These are phyloP conservation scores for Pseudozyma thailandica DNA, from an alignment of 1,284 basidiomycete species.

Conservation along the genomic window DNA sequence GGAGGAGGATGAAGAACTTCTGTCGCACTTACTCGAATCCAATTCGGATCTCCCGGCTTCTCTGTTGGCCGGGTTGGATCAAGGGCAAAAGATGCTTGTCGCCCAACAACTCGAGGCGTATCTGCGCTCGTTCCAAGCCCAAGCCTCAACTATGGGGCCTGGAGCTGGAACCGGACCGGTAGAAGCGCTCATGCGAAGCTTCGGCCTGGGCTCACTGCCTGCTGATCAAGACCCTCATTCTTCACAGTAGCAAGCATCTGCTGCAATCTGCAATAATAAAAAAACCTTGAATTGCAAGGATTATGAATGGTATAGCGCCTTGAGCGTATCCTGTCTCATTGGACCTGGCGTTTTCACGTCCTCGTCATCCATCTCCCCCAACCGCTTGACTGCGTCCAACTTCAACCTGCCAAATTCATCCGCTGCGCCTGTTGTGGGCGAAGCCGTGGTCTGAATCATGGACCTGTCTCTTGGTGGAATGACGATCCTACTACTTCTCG, in stretches of 20 bases:
- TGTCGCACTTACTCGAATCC: slow-evolving; percentile 28
- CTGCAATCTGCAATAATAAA: no score
- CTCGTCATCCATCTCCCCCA: slow-evolving; percentile 3
- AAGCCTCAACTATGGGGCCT: slow-evolving; percentile 11
- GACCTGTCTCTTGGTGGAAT: slow-evolving; percentile 36
- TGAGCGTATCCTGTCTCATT: slow-evolving; percentile 27
- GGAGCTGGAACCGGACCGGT: slow-evolving; percentile 25
- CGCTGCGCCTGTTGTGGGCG: not conserved
- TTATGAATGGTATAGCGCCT: not conserved
- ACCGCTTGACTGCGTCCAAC: not conserved
- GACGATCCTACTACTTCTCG: slow-evolving; percentile 20
- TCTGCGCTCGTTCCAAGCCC: slow-evolving; percentile 36
- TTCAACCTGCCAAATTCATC: slow-evolving; percentile 22
- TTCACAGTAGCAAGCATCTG: not conserved
- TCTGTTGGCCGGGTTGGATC: slow-evolving; percentile 1
- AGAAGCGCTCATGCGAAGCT: slow-evolving; percentile 36
- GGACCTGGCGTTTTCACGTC: slow-evolving; percentile 35
- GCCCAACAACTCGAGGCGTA: slow-evolving; percentile 27
- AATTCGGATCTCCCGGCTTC: slow-evolving; percentile 24
- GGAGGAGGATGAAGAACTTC: slow-evolving; percentile 29
- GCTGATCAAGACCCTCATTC: slow-evolving; percentile 20
- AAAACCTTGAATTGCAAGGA: no score
- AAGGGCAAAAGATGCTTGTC: not conserved
- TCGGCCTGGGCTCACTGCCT: slow-evolving; percentile 32
- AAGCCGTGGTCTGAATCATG: slow-evolving; percentile 6